A percentile compares a stretch with the other conserved stretches of the same genome.
These are phyloP conservation scores for Chlorella sp. DNA, from an alignment of 139 green algal species.

Conservation along the genomic window DNA sequence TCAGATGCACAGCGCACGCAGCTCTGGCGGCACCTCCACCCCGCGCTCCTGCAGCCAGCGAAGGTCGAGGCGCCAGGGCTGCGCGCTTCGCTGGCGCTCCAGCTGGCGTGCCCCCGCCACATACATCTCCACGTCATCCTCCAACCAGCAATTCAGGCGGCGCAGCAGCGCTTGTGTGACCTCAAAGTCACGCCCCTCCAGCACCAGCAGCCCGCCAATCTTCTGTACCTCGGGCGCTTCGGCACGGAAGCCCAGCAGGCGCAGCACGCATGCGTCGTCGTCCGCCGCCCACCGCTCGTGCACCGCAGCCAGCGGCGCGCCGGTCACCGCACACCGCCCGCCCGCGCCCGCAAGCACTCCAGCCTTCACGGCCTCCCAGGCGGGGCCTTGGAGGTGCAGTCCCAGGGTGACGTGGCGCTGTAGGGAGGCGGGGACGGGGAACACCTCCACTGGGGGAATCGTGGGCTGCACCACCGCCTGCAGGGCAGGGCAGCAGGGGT, in stretches of 20 bases:
- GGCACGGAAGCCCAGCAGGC: constrained; percentile 13
- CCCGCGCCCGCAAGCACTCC: background rate
- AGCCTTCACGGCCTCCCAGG: constrained; percentile 10
- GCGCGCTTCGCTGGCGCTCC: background rate
- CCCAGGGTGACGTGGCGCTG: background rate
- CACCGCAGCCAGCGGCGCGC: background rate
- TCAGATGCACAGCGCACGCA: constrained; percentile 10
- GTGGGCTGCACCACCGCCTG: constrained; percentile 16
- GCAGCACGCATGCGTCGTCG: background rate
- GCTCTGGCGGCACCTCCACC: background rate
- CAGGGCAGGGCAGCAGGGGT: background rate
- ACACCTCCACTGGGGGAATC: constrained; percentile 11
- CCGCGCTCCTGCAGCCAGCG: background rate
- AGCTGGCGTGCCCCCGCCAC: background rate
- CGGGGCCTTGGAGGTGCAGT: background rate
- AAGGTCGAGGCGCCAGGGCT: constrained; percentile 22
- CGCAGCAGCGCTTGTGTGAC: background rate
- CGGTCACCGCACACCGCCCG: constrained; percentile 21
- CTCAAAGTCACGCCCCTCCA: background rate
- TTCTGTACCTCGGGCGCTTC: constrained; percentile 25
- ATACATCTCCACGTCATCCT: background rate
- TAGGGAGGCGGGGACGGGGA: background rate
- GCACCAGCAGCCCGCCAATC: constrained; percentile 22
- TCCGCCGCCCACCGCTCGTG: constrained; percentile 16
- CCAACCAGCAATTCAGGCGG: constrained; percentile 4